Evolutionary conservation across 2,329 filamentous ascomycete genomes (phyloP), one percentile per base, ranked within the genome.

Genomic region (Gremmenia infestans): DNA sequence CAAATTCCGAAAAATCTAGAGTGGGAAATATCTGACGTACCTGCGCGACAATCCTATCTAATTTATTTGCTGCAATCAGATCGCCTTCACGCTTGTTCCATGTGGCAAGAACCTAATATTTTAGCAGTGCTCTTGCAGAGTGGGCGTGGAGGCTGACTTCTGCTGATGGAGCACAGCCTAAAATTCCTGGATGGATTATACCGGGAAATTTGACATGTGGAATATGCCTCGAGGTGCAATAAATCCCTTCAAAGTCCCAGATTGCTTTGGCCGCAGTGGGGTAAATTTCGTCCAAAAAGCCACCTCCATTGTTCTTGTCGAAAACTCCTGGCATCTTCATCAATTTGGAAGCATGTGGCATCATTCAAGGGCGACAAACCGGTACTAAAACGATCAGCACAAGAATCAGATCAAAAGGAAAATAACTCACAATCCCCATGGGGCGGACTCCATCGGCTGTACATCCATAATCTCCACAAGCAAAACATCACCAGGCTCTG

Each of bases 401-500:
- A 8, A 14, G 22, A 19, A 43, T 12, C 39, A 51, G 8, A 9
- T 12, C 12, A 37, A 15, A 23, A 22, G 25, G 19, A 9, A 25
- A 43, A 5, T 94, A 74, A 8, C 91, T 91, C 0, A 89, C 93
- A 71, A 96, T 96, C 92, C 92, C 92, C 92, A 96, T 0, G 91
- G 91, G 55, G 87, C 83, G 32, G 94, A 84, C 60, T 93, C 79
- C 62, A 96, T 85, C 0, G 92, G 92, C 74, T 97, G 91, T 0
- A 96, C 89, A 67, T 97, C 92, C 71, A 93, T 91, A 62, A 96
- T 96, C 70, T 96, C 91, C 7, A 96, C 88, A 0, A 95, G 75
- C 32, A 70, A 43, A 17, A 96, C 78, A 68, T 96, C 92, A 0
- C 92, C 92, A 0, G 91, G 91, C 71, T 92, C 83, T 0, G 91